Evolutionary conservation across 331 rosid genomes (phyloP).

Genomic region (Malus hybrid): DNA sequence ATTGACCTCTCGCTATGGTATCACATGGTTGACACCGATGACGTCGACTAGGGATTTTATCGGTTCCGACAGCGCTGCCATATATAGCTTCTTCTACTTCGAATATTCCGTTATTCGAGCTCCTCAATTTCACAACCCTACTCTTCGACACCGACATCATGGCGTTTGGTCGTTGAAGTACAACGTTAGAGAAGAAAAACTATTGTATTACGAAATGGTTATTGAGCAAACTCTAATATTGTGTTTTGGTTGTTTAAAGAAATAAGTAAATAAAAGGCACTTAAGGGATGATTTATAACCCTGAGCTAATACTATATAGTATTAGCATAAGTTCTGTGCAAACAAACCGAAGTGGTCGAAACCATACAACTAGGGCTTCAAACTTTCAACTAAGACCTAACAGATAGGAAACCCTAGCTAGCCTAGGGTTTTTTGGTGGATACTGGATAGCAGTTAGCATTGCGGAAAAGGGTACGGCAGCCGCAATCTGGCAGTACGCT

Average conservation of each 20-base stretch:
- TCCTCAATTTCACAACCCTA: constrained; percentile 3
- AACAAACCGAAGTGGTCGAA: not conserved
- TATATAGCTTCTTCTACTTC: not conserved
- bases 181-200: not conserved
- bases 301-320: not conserved
- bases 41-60: not conserved
- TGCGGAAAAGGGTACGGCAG: not conserved
- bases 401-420: not conserved
- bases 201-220: too few species aligned
- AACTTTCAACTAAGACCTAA: too few species aligned
- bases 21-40: not conserved
- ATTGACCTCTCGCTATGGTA: not conserved
- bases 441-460: not conserved
- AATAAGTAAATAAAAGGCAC: not conserved
- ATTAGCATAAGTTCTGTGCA: not conserved
- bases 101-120: not conserved
- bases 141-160: not conserved
- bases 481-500: not conserved
- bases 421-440: not conserved
- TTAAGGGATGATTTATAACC: too few species aligned
- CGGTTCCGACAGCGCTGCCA: not conserved
- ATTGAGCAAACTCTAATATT: not conserved
- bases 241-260: not conserved
- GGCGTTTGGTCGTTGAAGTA: not conserved
- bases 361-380: too few species aligned